Conservation (phyloP, 345 rosid genomes). For the Gossypium herbaceum region DNA sequence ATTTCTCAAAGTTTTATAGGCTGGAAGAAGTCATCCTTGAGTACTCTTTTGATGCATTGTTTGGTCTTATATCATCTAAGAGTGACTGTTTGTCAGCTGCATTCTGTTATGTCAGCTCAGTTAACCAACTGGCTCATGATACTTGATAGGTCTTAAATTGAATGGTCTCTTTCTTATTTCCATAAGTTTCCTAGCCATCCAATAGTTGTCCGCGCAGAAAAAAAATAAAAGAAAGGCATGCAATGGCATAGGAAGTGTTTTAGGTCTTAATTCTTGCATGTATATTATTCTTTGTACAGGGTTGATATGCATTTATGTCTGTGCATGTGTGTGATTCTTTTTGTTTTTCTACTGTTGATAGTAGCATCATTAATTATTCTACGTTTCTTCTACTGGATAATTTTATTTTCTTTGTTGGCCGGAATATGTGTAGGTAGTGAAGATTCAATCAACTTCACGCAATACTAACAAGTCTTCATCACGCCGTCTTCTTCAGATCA, state of each 20-base stretch:
- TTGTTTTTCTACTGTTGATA: not conserved
- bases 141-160: not conserved
- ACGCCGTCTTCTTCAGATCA: slow-evolving; percentile 74
- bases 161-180: not conserved
- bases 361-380: not conserved
- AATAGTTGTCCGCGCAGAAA: not conserved
- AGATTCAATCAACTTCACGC: slow-evolving; percentile 59
- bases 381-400: not conserved
- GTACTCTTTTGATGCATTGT: not conserved
- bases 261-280: not conserved
- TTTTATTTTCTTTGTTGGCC: slow-evolving; percentile 13
- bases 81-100: not conserved
- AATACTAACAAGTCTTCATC: slow-evolving; percentile 59
- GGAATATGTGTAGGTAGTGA: slow-evolving; percentile 44
- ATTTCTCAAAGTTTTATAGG: not conserved
- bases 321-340: not conserved
- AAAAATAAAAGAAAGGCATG: too few species aligned
- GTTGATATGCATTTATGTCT: not conserved
- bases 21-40: not conserved
- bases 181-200: not conserved
- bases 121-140: slow-evolving; percentile 4
- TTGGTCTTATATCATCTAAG: not conserved
- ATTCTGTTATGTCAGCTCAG: not conserved
- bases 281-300: not conserved
- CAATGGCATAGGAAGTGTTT: not conserved